These are phyloP conservation scores for Strobilomyces echinocephalus DNA, from an alignment of 768 basidiomycete genomes.

Conservation along the genomic window DNA sequence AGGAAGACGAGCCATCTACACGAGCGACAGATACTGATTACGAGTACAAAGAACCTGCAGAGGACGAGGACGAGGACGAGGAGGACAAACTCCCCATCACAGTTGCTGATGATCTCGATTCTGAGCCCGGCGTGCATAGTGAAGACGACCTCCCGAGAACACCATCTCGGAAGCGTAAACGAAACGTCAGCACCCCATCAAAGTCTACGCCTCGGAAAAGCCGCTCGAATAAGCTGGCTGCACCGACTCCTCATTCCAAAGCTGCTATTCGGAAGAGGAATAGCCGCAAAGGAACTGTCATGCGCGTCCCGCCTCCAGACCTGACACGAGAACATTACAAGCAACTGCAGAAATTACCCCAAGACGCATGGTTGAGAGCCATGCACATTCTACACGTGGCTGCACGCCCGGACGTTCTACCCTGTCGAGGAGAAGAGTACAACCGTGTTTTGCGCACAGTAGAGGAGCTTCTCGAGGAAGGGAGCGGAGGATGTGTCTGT, in stretches of 20 bases:
- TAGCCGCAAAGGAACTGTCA: slow-evolving; percentile 24
- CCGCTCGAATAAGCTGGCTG: slow-evolving; percentile 40
- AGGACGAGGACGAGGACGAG: slow-evolving; percentile 14
- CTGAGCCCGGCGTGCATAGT: slow-evolving; percentile 26
- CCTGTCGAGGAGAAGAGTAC: slow-evolving; percentile 87
- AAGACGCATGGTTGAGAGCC: slow-evolving; percentile 79
- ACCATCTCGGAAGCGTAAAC: slow-evolving; percentile 52
- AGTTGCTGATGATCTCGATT: slow-evolving; percentile 16
- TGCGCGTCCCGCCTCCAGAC: slow-evolving; percentile 35
- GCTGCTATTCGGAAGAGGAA: slow-evolving; percentile 51
- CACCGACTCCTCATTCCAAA: slow-evolving; percentile 75
- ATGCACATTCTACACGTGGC: slow-evolving; percentile 93
- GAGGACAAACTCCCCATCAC: slow-evolving; percentile 21
- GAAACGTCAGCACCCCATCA: slow-evolving; percentile 24
- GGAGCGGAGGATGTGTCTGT: slow-evolving; percentile 96
- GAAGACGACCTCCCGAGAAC: slow-evolving; percentile 41
- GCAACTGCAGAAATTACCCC: slow-evolving; percentile 49
- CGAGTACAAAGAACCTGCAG: slow-evolving; percentile 18
- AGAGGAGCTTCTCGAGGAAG: slow-evolving; percentile 83
- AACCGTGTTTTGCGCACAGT: slow-evolving; percentile 68
- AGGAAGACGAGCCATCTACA: slow-evolving; percentile 21
- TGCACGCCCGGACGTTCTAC: slow-evolving; percentile 82
- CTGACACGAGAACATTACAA: slow-evolving; percentile 34
- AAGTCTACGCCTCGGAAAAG: slow-evolving; percentile 35
- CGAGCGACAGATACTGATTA: slow-evolving; percentile 20